Base-by-base conservation (phyloP, 108 stramenopile genomes). In the Licmophora abbreviata region DNA sequence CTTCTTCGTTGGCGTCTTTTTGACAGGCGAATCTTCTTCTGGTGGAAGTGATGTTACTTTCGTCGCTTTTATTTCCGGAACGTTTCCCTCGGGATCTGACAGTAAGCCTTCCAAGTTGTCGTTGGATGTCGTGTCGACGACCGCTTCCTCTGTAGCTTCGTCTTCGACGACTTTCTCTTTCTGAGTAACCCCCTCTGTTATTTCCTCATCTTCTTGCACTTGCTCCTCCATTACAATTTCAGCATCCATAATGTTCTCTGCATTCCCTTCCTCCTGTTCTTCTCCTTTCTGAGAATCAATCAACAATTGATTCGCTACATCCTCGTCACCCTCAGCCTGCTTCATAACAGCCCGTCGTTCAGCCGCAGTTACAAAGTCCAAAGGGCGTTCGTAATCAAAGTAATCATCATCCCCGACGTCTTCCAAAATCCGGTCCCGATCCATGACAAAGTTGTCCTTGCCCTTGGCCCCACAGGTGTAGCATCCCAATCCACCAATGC, bases 381-480 rank as follows among this genome's bases (percentile, higher is more conserved):
- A 51, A 22, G 88, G 88, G 50, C 76, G 67, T 41, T 85, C 79
- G 60, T 85, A 89, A 40, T 83, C 79, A 62, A 85, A 85, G 41
- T 85, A 85, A 66, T 85, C 83, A 66, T 85, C 88, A 40, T 65
- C 64, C 8, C 31, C 61, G 12, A 89, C 74, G 34, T 74, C 70
- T 33, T 83, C 75, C 44, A 85, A 63, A 7, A 91, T 77, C 14
- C 83, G 77, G 26, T 70, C 74, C 21, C 89, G 74, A 58, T 82
- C 76, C 59, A 80, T 83, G 20, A 70, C 64, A 66, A 91, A 91
- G 58, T 86, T 87, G 1, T 91, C 89, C 28, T 57, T 58, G 4
- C 89, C 89, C 25, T 64, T 87, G 30, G 85, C 85, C 44, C 89
- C 89, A 54, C 89, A 91, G 23, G 72, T 61, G 53, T 77, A 80